Evolutionary conservation across 2,329 filamentous ascomycete species (phyloP), one percentile per base, ranked within the genome.

Genomic region (Colletotrichum salicis): DNA sequence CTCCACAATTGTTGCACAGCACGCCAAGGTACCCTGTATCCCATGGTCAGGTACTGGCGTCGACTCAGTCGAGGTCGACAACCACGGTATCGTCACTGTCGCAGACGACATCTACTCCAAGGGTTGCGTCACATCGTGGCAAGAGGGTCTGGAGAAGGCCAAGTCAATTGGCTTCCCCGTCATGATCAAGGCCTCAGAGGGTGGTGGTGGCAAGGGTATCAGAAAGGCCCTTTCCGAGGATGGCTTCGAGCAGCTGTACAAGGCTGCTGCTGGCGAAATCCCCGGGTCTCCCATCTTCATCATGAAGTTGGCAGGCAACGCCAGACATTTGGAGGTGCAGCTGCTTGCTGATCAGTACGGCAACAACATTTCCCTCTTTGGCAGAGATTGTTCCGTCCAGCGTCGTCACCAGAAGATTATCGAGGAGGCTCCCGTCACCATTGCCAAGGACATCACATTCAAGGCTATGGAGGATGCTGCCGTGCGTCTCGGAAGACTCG

Each of bases 141-240:
- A 97, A 83, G 95, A 99, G 84, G 96, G 96, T 84, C 89, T 99
- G 62, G 86, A 90, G 79, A 95, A 93, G 80, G 96, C 96, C 71
- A 91, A 90, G 81, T 89, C 94, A 79, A 99, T 99, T 82, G 96
- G 96, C 76, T 99, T 99, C 86, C 96, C 96, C 19, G 93, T 99
- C 87, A 99, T 99, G 96, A 94, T 99, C 83, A 99, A 99, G 88
- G 96, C 96, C n/a, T 98, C 96, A 3, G 96, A 99, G 87, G 96
- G 96, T 85, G 96, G 96, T 86, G 96, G 96, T 86, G 96, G 96
- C 81, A 99, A 99, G 88, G 96, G 96, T 89, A 99, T 99, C 81
- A 94, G 97, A 81, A 98, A 98, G 86, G 96, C 96, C 76, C 88
- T 94, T 73, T 87, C 87, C 73, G 95, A 97, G 81, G 92, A 96